Conservation (phyloP, 148 eudicot species). For the Diospyros lotus region DNA sequence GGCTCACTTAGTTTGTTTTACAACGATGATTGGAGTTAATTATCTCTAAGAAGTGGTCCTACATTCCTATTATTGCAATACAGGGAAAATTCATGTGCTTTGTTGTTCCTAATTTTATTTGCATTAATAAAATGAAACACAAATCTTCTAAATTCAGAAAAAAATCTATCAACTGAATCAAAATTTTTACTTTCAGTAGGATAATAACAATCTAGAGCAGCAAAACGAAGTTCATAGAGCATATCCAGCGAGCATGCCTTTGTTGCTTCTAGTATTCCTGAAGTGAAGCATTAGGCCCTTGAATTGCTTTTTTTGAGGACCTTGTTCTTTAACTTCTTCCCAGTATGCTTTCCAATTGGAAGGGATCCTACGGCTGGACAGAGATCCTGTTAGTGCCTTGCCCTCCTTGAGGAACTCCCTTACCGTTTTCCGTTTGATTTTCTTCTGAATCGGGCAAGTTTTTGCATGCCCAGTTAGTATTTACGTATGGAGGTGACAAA, state of each 20-base stretch:
- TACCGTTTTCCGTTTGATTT: conserved; percentile 18
- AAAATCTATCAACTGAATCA: conserved; percentile 37
- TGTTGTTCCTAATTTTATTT: too few species aligned
- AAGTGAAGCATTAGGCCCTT: conserved; percentile 9
- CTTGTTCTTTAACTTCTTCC: conserved; percentile 30
- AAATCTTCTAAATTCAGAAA: conserved; percentile 43
- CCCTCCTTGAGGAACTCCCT: conserved; percentile 2
- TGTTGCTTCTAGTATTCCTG: conserved; percentile 20
- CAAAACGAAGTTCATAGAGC: conserved; percentile 49
- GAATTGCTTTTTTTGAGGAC: conserved; percentile 26
- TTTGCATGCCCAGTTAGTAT: conserved; percentile 22
- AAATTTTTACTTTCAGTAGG: conserved; percentile 31
- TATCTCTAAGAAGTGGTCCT: too few species aligned
- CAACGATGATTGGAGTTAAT: too few species aligned
- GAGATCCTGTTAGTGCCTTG: neutral
- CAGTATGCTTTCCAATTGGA: conserved; percentile 20
- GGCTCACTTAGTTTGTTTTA: too few species aligned
- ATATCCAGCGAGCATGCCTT: conserved; percentile 45
- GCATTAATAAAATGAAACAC: too few species aligned
- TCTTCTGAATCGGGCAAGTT: conserved; percentile 18
- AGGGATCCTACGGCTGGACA: conserved; percentile 19
- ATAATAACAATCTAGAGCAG: conserved; percentile 47
- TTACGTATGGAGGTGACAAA: conserved; percentile 56
- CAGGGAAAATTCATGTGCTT: too few species aligned
- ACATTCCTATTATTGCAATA: too few species aligned